Conservation (phyloP, 148 eudicot species). For the Bassia scoparia region DNA sequence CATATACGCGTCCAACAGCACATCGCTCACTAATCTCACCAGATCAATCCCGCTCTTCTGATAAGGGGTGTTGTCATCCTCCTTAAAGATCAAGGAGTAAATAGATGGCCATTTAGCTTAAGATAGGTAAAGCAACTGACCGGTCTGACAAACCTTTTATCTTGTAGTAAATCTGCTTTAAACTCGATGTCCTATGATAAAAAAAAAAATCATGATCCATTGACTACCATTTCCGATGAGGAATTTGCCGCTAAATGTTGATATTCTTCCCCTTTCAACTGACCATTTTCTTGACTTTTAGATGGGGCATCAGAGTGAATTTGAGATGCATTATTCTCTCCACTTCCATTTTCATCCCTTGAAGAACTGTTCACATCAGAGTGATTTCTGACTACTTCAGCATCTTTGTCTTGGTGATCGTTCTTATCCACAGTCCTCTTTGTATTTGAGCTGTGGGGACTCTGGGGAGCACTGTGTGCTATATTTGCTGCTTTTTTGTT, state of each 20-base stretch:
- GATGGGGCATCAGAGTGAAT: constrained; percentile 32
- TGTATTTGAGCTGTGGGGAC: constrained; percentile 28
- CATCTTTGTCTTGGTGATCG: constrained; percentile 31
- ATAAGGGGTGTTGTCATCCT: constrained; percentile 3
- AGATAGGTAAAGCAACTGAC: not conserved
- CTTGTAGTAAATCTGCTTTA: not conserved
- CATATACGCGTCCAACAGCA: constrained; percentile 12
- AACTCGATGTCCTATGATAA: not conserved
- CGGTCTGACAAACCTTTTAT: not conserved
- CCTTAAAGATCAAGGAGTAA: not conserved
- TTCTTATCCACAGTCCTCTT: constrained; percentile 37
- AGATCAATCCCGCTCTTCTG: not conserved
- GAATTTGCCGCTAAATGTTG: constrained; percentile 41
- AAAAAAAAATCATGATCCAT: constrained; percentile 50
- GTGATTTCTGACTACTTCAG: constrained; percentile 29
- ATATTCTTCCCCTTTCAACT: constrained; percentile 40
- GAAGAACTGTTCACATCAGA: constrained; percentile 26
- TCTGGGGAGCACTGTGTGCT: constrained; percentile 24
- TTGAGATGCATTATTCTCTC: constrained; percentile 32
- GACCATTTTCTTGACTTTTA: constrained; percentile 38
- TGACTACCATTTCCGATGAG: constrained; percentile 63
- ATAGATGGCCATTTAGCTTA: constrained; percentile 1
- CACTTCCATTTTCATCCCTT: constrained; percentile 19
- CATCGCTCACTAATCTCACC: not conserved
- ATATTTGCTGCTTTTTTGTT: constrained; percentile 46